Evolutionary conservation across 495 filamentous ascomycete genomes (phyloP), one percentile per base, ranked within the genome.

Genomic region (Daldinia loculata): DNA sequence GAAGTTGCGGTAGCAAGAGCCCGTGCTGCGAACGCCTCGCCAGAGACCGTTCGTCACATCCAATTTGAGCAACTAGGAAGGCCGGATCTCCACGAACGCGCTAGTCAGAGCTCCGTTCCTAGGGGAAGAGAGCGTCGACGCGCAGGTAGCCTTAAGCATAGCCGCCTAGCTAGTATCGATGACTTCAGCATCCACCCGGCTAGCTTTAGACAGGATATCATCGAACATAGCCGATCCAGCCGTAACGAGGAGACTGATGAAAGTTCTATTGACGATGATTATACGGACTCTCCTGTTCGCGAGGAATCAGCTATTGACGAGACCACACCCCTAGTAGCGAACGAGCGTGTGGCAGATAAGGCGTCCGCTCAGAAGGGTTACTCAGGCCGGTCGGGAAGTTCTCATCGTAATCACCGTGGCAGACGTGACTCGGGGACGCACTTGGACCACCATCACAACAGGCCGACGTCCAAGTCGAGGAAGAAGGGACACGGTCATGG

Each of bases 131-230:
- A 82, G 56, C 83, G 85, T 56, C 85, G 86, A 55, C 81, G 86
- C 11, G 84, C 85, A 53, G 87, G 84, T 63, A 84, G 83, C 41
- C 69, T 69, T 81, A 85, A 77, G 77, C 84, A 82, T 57, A 80
- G 77, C 65, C 85, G 84, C 24, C 80, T 88, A 36, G 75, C 80
- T 24, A 90, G 82, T 65, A 84, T 88, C 39, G 90, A 91, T 45
- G 90, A 95, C 66, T 91, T 97, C 64, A 89, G 89, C 69, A 91
- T 94, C 36, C 91, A 97, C 75, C 95, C 95, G n/a, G 89, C 92
- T 12, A 93, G 90, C 67, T 93, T 97, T 78, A 84, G 95, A 74
- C 92, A 97, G 72, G 91, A 95, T 5, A 95, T 99, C 65, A 95
- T 98, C 66, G 90, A 89, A 4, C 91, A 92, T 2, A 90, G 89